phyloP scores from a whole-genome alignment of 2,329 filamentous ascomycete genomes.

The Dactylonectria estremocensis region DNA sequence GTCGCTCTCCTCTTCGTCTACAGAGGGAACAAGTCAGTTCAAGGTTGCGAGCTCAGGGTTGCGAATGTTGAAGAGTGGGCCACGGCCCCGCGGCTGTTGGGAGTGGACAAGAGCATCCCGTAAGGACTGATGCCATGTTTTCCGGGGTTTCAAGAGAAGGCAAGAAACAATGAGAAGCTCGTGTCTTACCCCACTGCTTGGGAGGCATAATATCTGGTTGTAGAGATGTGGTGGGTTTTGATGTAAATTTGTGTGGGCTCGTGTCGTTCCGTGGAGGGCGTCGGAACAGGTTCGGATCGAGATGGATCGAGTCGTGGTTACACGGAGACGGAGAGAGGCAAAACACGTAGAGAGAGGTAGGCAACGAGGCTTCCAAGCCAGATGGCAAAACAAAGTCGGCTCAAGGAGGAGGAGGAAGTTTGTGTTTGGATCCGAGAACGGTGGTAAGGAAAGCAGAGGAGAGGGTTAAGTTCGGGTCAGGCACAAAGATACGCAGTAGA shows the following conservation, averaged over 20 bases:
- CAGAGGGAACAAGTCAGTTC: conserved; percentile 32
- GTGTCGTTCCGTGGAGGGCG: conserved; percentile 25
- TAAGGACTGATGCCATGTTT: neutral
- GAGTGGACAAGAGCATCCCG: neutral
- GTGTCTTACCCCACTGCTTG: conserved; percentile 60
- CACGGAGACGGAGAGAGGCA: neutral
- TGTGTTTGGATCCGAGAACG: conserved; percentile 20
- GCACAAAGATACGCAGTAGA: conserved; percentile 36
- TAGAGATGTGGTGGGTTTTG: conserved; percentile 31
- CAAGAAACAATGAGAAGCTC: neutral
- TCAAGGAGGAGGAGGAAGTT: conserved; percentile 15
- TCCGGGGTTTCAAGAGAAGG: neutral
- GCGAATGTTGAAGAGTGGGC: conserved; percentile 40
- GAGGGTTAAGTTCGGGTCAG: conserved; percentile 34
- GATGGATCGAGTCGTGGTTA: neutral
- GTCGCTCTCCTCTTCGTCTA: conserved; percentile 60
- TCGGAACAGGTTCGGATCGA: conserved; percentile 2
- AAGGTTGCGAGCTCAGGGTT: neutral
- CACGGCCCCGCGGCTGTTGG: neutral
- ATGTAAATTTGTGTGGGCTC: conserved; percentile 17
- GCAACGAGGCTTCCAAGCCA: neutral
- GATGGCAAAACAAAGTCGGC: neutral
- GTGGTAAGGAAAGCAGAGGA: conserved; percentile 2
- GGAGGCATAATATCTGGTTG: conserved; percentile 59
- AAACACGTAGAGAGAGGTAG: neutral